Evolutionary conservation across 1,284 basidiomycete genomes (phyloP), one percentile per base, ranked within the genome.

Genomic region (Rhizopogon parksii): DNA sequence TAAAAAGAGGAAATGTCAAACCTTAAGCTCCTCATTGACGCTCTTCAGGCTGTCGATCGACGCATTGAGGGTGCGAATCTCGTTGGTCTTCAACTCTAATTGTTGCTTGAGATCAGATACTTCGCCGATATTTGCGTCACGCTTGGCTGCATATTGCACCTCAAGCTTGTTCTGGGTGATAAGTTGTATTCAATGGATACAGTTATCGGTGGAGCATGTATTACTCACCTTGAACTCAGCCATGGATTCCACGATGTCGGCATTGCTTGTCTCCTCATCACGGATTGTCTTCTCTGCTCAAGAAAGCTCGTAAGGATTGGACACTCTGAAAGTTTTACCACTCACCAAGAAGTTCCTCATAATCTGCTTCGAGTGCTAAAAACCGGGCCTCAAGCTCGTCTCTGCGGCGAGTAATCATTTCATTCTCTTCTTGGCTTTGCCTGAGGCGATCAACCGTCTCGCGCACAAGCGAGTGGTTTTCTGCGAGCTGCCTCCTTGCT

Each of bases 1-100:
- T 6, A 36, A 19, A 12, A 24, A 6, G 27, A 27, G 39, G 19
- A 51, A 36, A 54, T 30, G 34, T 58, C 73, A 55, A 60, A 93
- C 92, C 82, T 99, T 98, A 50, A 99, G 82, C 69, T 99, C 96
- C 67, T 99, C 96, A 64, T 98, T 97, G 58, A 96, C 90, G 62
- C 91, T 88, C 75, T 95, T 95, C 62, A 98, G 79, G 64, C 88
- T 90, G 63, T 99, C 95, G 56, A 97, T 88, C 21, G 89, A 87
- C 46, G 85, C 82, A 59, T 91, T 88, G 53, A 97, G 76, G 53
- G 80, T 84, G 52, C 90, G 85, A 53, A 93, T 82, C 71, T 99
- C 97, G 59, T 86, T 88, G 47, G 76, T 76, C 65, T 88, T 89
- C 64, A 91, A 73, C 62, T 98, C 95, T 37, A 96, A 76, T 64